Evolutionary conservation across 1,139 yeast genomes (phyloP), one percentile per base, ranked within the genome.

Genomic region (Kodamaea sp.): DNA sequence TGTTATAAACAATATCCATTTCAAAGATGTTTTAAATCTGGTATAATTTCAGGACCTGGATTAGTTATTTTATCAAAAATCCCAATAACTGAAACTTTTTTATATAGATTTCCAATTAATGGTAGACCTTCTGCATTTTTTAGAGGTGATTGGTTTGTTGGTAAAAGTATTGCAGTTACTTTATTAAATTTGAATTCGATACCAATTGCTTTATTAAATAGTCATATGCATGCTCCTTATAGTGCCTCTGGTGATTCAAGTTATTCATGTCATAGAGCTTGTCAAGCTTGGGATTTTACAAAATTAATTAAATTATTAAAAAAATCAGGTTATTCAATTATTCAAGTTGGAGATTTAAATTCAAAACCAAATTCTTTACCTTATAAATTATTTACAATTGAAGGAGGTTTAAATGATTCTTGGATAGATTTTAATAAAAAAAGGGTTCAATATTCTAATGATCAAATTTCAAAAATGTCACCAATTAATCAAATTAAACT

Each of bases 201-300:
- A 12, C 87, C 83, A 10, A 65, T 92, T 35, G 97, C 95, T 9
- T 62, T 94, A 7, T 67, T 92, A 54, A 90, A 90, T 55, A 83
- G 95, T 11, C 99, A 92, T 57, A 84, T 94, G 92, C 99, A 92
- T 63, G 98, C 99, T 2, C 98, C 99, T 0, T 92, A 92, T 57
- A 79, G 94, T 1, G 53, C 62, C 27, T 65, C 68, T 1, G 97
- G 97, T 1, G 96, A 88, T 61, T 94, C 95, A 5, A 84, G 94
- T 5, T 92, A 94, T 57, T 70, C 81, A 3, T 86, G 96, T 49
- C 97, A 92, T 57, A 69, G 98, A 39, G 83, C 96, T 0, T 79
- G 95, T 44, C 99, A 92, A 61, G 97, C 97, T 0, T 92, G 97
- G 97, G 97, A 90, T 58, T 78, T 94, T 56, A 74, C 92, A 22